Conservation (phyloP, 257 asterid species). For the Catharanthus roseus region DNA sequence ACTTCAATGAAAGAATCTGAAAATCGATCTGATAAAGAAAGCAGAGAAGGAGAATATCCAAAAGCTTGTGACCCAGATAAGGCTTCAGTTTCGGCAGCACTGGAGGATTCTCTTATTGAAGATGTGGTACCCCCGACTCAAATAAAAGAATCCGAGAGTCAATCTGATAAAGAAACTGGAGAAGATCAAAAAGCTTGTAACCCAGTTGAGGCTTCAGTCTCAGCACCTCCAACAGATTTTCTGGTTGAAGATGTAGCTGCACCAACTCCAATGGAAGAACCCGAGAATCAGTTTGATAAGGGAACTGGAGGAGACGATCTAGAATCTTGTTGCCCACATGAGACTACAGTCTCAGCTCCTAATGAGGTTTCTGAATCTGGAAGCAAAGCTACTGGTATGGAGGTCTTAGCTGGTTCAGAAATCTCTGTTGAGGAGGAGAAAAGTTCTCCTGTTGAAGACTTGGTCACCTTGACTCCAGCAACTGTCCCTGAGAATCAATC, state of each 20-base stretch:
- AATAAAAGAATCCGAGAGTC: background rate
- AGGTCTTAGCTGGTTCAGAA: background rate
- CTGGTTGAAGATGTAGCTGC: background rate
- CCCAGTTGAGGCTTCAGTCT: conserved; percentile 1
- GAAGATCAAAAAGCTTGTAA: conserved; percentile 12
- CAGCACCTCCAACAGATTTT: background rate
- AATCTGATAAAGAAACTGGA: conserved; percentile 12
- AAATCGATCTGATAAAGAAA: conserved; percentile 11
- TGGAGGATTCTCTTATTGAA: background rate
- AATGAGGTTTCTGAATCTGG: conserved; percentile 3
- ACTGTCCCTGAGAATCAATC: conserved; percentile 1
- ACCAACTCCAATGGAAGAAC: background rate
- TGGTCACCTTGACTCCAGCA: conserved; percentile 1
- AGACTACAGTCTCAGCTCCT: background rate
- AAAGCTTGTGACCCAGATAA: conserved; percentile 1
- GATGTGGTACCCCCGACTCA: conserved; percentile 12
- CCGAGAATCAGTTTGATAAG: background rate
- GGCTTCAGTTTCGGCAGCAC: background rate
- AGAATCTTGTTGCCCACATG: conserved; percentile 7
- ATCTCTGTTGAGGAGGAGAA: background rate
- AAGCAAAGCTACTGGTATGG: background rate
- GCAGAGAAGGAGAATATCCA: conserved; percentile 13
- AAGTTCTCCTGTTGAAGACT: conserved; percentile 1
- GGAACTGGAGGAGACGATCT: conserved; percentile 11
- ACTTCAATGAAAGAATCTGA: conserved; percentile 8